phyloP scores from a whole-genome alignment of 352 stramenopile species.

The Globisporangium heterothallicum region DNA sequence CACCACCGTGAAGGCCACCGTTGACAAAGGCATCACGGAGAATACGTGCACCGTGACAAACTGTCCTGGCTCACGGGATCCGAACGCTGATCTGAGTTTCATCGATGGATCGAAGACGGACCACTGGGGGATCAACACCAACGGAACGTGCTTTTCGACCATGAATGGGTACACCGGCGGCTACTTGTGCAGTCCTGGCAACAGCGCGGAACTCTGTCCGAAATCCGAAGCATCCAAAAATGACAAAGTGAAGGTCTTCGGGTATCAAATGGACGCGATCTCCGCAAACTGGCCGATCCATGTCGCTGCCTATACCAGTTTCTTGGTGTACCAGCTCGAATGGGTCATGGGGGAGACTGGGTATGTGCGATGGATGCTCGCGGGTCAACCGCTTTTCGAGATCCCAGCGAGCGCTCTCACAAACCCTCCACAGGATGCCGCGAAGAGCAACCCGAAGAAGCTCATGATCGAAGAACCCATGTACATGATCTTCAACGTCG shows the following conservation, averaged over 20 bases:
- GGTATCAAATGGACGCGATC: constrained; percentile 91
- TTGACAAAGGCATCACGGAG: constrained; percentile 37
- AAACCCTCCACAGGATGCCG: constrained; percentile 24
- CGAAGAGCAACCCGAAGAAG: constrained; percentile 40
- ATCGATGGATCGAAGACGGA: constrained; percentile 27
- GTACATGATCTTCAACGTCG: constrained; percentile 92
- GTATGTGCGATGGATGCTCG: constrained; percentile 50
- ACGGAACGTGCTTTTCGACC: constrained; percentile 55
- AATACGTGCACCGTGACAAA: constrained; percentile 34
- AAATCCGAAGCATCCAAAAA: constrained; percentile 10
- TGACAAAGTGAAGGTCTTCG: constrained; percentile 34
- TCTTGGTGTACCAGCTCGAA: constrained; percentile 23
- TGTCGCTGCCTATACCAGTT: constrained; percentile 54
- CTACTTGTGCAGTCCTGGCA: constrained; percentile 51
- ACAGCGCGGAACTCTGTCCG: constrained; percentile 26
- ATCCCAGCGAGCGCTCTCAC: constrained; percentile 48
- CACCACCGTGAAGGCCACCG: constrained; percentile 23
- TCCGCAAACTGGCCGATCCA: constrained; percentile 87
- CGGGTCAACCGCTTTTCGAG: constrained; percentile 76
- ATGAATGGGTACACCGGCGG: constrained; percentile 62
- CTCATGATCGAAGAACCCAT: constrained; percentile 90
- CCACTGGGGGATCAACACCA: constrained; percentile 56
- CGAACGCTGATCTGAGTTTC: constrained; percentile 35
- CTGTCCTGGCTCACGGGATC: constrained; percentile 47
- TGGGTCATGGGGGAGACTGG: constrained; percentile 31